phyloP scores from a whole-genome alignment of 139 green algal species.

The Haematococcus lacustris region DNA sequence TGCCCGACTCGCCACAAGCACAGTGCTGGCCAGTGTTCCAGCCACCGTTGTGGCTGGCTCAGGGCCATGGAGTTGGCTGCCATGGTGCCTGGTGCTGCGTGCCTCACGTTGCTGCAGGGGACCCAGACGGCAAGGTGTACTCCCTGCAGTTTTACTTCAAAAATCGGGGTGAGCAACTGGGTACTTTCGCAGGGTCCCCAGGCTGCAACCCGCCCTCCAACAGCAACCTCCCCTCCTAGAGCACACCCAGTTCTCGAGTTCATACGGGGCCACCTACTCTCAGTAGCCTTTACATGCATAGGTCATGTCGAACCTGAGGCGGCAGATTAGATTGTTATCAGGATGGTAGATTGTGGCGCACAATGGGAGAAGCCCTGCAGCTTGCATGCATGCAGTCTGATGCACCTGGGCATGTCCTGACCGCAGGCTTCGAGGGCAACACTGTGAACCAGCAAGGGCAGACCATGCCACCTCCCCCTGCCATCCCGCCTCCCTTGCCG shows the following conservation, averaged over 20 bases:
- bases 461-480: neutral
- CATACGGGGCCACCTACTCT: too few relatives aligned
- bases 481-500: neutral
- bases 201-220: neutral
- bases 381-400: neutral
- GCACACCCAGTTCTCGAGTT: too few relatives aligned
- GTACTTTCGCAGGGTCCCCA: neutral
- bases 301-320: too few relatives aligned
- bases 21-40: too few relatives aligned
- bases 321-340: too few relatives aligned
- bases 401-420: neutral
- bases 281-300: too few relatives aligned
- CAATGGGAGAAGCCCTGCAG: neutral
- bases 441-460: neutral
- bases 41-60: too few relatives aligned
- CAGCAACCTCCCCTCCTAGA: too few relatives aligned
- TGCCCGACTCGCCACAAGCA: too few relatives aligned
- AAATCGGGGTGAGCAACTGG: conserved; percentile 7
- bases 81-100: neutral
- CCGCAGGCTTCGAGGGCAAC: too few relatives aligned
- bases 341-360: too few relatives aligned
- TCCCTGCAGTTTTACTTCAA: conserved; percentile 78
- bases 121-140: conserved; percentile 79
- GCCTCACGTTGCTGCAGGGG: conserved; percentile 29
- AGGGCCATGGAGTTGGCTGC: too few relatives aligned